Evolutionary conservation across 75 land plant species (phyloP).

Genomic region (Cupressus sempervirens): DNA sequence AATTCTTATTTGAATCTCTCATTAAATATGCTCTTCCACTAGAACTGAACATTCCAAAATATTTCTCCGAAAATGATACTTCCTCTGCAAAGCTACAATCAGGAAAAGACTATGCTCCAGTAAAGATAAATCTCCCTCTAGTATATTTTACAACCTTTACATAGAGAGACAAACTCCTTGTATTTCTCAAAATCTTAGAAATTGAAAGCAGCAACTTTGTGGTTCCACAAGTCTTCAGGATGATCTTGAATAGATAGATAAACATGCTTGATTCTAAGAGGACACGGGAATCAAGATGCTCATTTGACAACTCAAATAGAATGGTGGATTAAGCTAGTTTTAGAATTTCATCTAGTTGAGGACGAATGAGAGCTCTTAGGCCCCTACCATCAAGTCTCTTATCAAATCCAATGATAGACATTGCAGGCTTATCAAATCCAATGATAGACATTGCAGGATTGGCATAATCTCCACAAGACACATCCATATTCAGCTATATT

Average conservation of each 20-base stretch:
- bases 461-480: slow-evolving; percentile 2
- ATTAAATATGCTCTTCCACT: slow-evolving; percentile 57
- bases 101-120: slow-evolving; percentile 54
- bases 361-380: slow-evolving; percentile 39
- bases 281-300: slow-evolving; percentile 55
- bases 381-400: slow-evolving; percentile 61
- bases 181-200: slow-evolving; percentile 36
- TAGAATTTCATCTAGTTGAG: slow-evolving; percentile 48
- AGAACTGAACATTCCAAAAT: slow-evolving; percentile 33
- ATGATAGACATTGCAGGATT: slow-evolving; percentile 22
- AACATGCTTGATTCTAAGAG: slow-evolving; percentile 74
- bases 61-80: slow-evolving; percentile 38
- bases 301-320: slow-evolving; percentile 45
- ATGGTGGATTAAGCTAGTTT: slow-evolving; percentile 59
- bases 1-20: slow-evolving; percentile 27
- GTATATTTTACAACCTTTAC: slow-evolving; percentile 41
- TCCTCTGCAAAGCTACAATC: slow-evolving; percentile 60
- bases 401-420: slow-evolving; percentile 68
- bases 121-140: slow-evolving; percentile 59
- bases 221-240: slow-evolving; percentile 72
- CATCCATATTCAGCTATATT: neutral
- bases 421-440: too few relatives aligned
- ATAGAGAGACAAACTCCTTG: slow-evolving; percentile 21
- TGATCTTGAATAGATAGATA: slow-evolving; percentile 50
- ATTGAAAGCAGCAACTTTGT: slow-evolving; percentile 56